Base-by-base conservation (phyloP, 73 alveolate genomes). In the Blepharisma stoltei region DNA sequence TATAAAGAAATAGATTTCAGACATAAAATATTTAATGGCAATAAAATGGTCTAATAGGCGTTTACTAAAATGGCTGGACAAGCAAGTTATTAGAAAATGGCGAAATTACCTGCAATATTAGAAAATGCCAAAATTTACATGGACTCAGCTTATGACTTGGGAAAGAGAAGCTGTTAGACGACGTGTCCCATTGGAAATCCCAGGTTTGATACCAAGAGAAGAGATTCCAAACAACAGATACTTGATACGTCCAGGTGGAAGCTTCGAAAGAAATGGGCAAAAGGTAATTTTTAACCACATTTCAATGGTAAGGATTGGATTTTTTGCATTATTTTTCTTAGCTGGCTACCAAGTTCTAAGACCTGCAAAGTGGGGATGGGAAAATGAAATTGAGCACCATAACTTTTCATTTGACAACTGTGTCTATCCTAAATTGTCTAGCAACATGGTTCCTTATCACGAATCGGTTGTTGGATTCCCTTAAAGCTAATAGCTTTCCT, bases 201-300 rank as follows among this genome's bases (percentile, higher is more conserved):
- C 55, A 69, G 79, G 79, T 14, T 25, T 69, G 9, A 25, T 46
- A 9, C 55, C 25, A 9, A 69, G 79, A 69, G 18, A 47, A 20
- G n/a, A n/a, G 2, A 1, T 43, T 38, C 45, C 79, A n/a, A 69
- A 69, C 43, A 14, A 25, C 5, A 69, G 60, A 46, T 69, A 20
- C 32, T 3, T 38, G 60, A 44, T 9, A 0, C 11, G 60, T 14
- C 18, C 32, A 52, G 79, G 76, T 23, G 27, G 1, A 38, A 69
- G 75, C 79, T 23, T n/a, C 5, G 65, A 44, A 46, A 69, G 79
- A 69, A 69, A 69, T 69, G 79, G 79, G 14, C 32, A 69, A 43
- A 43, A 7, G 20, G 9, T 7, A 7, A n/a, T 69, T 1, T 14
- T 69, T 14, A 44, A 0, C 65, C 69, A 23, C 27, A 47, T 69